Percentiles rank a stretch among this genome's conserved stretches.
Conservation (phyloP, 1,139 yeast species). For the Yamadazyma atmosphaerica region DNA sequence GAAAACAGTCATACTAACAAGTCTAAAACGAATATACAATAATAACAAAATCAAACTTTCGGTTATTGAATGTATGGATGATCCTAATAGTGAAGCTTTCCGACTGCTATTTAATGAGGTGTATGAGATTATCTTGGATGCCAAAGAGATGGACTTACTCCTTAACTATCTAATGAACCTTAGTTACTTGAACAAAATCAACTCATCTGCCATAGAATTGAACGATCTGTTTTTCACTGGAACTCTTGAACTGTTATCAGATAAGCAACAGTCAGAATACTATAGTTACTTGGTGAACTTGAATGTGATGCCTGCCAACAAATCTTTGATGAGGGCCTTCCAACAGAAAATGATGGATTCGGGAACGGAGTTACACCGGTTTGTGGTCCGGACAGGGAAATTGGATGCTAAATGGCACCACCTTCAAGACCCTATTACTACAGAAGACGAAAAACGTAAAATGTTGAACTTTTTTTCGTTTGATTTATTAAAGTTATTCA, state of each 20-base stretch:
- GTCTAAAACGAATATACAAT: conserved; percentile 12
- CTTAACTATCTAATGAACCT: conserved; percentile 22
- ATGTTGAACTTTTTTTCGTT: conserved; percentile 35
- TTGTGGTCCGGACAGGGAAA: conserved; percentile 39
- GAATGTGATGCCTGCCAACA: conserved; percentile 30
- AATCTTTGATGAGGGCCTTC: conserved; percentile 18
- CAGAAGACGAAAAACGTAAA: conserved; percentile 21
- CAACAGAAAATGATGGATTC: conserved; percentile 22
- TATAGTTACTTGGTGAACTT: conserved; percentile 35
- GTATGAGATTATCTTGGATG: conserved; percentile 21
- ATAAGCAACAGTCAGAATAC: conserved; percentile 23
- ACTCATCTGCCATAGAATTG: conserved; percentile 25
- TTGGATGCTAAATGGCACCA: conserved; percentile 40
- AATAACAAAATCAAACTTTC: conserved; percentile 29
- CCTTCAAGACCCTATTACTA: conserved; percentile 20
- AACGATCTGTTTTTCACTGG: conserved; percentile 18
- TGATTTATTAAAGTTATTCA: conserved; percentile 25
- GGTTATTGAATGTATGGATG: conserved; percentile 26
- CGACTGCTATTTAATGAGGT: conserved; percentile 20
- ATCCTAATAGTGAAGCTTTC: conserved; percentile 21
- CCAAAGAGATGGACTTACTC: conserved; percentile 20
- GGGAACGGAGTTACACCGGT: conserved; percentile 34
- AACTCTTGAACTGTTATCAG: conserved; percentile 22
- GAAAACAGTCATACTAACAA: conserved; percentile 9
- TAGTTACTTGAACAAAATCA: conserved; percentile 24